Percentiles rank a stretch among this genome's conserved stretches.
phyloP scores from a whole-genome alignment of 1,284 basidiomycete genomes.

The Acaromyces ingoldii region DNA sequence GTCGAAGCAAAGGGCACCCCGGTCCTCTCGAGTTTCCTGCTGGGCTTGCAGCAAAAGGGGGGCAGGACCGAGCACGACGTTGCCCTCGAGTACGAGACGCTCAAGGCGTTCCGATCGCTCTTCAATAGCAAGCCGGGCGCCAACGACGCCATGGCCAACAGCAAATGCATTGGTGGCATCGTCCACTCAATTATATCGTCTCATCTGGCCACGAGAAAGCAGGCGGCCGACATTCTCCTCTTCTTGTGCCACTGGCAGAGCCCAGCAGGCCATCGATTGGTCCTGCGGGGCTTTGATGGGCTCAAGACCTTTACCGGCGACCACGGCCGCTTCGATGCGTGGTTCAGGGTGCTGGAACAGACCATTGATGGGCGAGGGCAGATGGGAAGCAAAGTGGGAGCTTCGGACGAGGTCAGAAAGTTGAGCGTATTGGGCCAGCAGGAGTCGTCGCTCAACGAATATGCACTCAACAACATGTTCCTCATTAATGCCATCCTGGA shows the following conservation, averaged over 20 bases:
- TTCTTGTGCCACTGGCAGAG: slow-evolving; percentile 57
- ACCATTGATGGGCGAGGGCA: slow-evolving; percentile 78
- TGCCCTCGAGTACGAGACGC: slow-evolving; percentile 77
- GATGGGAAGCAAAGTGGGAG: slow-evolving; percentile 92
- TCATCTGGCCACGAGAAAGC: slow-evolving; percentile 72
- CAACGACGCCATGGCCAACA: slow-evolving; percentile 71
- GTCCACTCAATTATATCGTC: slow-evolving; percentile 78
- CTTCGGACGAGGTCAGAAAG: slow-evolving; percentile 76
- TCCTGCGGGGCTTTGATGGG: slow-evolving; percentile 55
- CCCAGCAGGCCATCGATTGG: slow-evolving; percentile 55
- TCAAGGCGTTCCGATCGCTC: slow-evolving; percentile 80
- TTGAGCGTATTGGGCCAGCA: slow-evolving; percentile 57
- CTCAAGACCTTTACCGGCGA: slow-evolving; percentile 33
- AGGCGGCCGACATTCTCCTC: slow-evolving; percentile 69
- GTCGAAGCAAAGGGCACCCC: slow-evolving; percentile 67
- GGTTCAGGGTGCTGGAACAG: slow-evolving; percentile 78
- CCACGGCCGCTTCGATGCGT: slow-evolving; percentile 68
- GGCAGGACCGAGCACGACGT: slow-evolving; percentile 59
- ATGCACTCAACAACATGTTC: slow-evolving; percentile 39
- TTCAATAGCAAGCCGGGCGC: slow-evolving; percentile 73
- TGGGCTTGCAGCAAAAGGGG: slow-evolving; percentile 39
- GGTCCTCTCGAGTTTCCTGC: slow-evolving; percentile 68
- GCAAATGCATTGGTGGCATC: slow-evolving; percentile 74
- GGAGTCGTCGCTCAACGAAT: slow-evolving; percentile 71
- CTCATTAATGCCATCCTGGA: slow-evolving; percentile 42